A percentile compares a stretch with the other conserved stretches of the same genome.
Conservation (phyloP, 2,329 filamentous ascomycete genomes). For the Colletotrichum sp. region DNA sequence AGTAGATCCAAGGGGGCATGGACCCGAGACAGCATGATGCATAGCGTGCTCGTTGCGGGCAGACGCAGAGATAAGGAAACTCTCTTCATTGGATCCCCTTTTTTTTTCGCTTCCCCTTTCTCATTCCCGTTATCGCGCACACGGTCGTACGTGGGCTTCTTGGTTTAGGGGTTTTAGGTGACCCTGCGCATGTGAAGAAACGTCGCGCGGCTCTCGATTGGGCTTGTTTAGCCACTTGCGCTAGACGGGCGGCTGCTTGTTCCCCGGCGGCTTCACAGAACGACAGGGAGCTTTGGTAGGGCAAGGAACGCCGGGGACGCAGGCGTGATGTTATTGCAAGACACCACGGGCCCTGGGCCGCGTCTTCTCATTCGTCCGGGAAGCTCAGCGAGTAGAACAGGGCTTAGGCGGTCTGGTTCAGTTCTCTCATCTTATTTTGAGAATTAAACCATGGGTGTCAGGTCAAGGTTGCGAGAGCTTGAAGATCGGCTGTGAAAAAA, state of each 20-base stretch:
- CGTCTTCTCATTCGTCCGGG: not conserved
- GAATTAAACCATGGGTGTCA: not conserved
- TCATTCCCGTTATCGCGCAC: conserved; percentile 8
- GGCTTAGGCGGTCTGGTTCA: not conserved
- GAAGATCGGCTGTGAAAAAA: not conserved
- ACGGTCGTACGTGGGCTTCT: not conserved
- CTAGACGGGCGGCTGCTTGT: not conserved
- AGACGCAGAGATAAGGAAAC: conserved; percentile 10
- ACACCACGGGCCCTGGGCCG: not conserved
- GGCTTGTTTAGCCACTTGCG: not conserved
- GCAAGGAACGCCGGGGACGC: not conserved
- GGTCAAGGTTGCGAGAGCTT: not conserved
- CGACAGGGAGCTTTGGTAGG: not conserved
- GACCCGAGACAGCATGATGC: conserved; percentile 9
- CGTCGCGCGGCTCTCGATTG: not conserved
- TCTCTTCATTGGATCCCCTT: not conserved
- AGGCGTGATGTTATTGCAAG: not conserved
- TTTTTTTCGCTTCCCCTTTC: not conserved
- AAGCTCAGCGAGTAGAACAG: not conserved
- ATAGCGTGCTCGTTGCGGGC: not conserved
- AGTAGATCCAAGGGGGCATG: not conserved
- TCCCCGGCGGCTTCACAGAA: not conserved
- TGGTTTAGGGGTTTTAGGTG: not conserved
- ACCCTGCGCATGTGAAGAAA: conserved; percentile 6
- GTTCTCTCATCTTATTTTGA: not conserved